Conservation (phyloP, 441 rosid genomes). For the Gossypium davidsonii region DNA sequence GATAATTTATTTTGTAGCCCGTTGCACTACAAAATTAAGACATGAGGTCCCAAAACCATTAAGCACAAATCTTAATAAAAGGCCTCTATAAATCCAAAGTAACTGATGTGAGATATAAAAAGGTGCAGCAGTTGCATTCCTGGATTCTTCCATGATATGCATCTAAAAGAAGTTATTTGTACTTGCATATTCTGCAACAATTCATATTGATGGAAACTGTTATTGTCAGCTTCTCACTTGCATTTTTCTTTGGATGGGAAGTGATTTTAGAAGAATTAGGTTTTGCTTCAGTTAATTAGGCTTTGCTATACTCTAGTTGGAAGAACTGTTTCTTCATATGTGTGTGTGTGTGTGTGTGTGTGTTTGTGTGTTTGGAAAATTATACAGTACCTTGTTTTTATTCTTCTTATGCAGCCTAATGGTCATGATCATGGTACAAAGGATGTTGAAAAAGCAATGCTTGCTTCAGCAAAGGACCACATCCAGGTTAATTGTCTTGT, state of each 20-base stretch:
- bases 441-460: conserved; percentile 63
- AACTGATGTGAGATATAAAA: not conserved
- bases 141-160: not conserved
- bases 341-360: not conserved
- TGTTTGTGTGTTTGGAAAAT: not conserved
- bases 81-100: not conserved
- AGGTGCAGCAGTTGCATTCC: not conserved
- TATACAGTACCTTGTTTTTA: not conserved
- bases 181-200: not conserved
- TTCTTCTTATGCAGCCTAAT: conserved; percentile 52
- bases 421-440: conserved; percentile 83
- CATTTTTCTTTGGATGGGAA: not conserved
- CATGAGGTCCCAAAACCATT: not conserved
- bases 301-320: not conserved
- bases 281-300: not conserved
- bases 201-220: not conserved
- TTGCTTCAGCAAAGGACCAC: conserved; percentile 74
- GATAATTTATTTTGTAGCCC: not conserved
- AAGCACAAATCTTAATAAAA: not conserved
- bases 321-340: not conserved
- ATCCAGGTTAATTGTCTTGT: conserved; percentile 56
- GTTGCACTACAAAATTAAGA: not conserved
- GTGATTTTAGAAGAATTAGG: not conserved
- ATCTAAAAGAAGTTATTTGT: not conserved
- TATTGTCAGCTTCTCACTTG: not conserved